Evolutionary conservation across 2,329 filamentous ascomycete genomes (phyloP).

Genomic region (Colletotrichum simmondsii): DNA sequence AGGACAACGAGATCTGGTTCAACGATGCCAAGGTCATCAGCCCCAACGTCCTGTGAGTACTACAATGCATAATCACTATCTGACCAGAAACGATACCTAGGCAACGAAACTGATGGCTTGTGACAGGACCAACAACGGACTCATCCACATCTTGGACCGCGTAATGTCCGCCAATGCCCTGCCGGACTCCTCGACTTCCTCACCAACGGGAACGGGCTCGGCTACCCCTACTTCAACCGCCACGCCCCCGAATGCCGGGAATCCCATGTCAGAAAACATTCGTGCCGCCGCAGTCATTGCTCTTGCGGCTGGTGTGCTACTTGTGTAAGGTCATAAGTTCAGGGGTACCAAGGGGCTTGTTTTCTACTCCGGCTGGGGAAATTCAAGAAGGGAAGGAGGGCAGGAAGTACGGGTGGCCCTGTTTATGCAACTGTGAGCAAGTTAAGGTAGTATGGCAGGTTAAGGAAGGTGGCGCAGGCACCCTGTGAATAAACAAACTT

Average conservation of each 20-base stretch:
- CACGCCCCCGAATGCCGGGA: slow-evolving; percentile 12
- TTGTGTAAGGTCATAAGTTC: neutral
- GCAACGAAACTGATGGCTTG: neutral
- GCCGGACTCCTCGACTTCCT: slow-evolving; percentile 15
- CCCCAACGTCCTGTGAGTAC: slow-evolving; percentile 37
- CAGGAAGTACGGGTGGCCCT: too few species aligned
- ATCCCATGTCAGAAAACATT: neutral
- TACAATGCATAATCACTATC: too few species aligned
- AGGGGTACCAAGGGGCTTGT: neutral
- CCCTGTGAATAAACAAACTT: too few species aligned
- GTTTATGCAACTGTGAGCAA: too few species aligned
- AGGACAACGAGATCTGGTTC: slow-evolving; percentile 37
- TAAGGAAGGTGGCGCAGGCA: too few species aligned
- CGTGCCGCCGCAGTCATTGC: slow-evolving; percentile 18
- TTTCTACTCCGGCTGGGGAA: too few species aligned
- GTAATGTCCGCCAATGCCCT: slow-evolving; percentile 34
- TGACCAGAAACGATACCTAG: too few species aligned
- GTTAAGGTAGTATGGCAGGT: too few species aligned
- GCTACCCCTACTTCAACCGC: neutral
- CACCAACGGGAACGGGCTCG: neutral
- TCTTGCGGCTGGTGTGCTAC: slow-evolving; percentile 13
- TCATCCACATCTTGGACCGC: slow-evolving; percentile 39
- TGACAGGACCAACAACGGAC: slow-evolving; percentile 38
- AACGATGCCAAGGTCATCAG: slow-evolving; percentile 40
- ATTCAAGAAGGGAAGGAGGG: neutral